Conservation (phyloP, 345 rosid species). For the Syzygium grande region DNA sequence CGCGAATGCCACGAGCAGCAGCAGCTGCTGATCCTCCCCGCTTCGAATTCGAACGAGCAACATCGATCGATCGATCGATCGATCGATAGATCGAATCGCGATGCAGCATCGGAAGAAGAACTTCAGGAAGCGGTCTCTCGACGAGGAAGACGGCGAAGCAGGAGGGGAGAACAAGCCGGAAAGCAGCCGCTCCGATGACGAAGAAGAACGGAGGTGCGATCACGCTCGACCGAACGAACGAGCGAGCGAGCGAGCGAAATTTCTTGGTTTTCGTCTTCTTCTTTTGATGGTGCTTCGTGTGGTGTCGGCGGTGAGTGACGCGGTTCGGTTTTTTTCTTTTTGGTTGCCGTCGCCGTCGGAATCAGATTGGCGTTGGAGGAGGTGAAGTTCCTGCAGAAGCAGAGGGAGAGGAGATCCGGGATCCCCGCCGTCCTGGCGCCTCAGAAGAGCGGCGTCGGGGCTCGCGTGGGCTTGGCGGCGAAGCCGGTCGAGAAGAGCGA, state of each 20-base stretch:
- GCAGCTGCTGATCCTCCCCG: not conserved
- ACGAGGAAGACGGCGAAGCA: conserved; percentile 43
- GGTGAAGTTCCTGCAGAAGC: conserved; percentile 90
- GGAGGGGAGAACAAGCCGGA: conserved; percentile 5
- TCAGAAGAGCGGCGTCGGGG: conserved; percentile 20
- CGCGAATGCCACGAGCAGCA: not conserved
- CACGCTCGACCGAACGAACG: not conserved
- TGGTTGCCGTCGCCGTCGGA: not conserved
- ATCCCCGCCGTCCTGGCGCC: conserved; percentile 48
- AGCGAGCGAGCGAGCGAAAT: not conserved
- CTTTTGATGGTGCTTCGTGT: too few relatives aligned
- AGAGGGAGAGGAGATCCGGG: conserved; percentile 79
- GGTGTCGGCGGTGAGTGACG: not conserved
- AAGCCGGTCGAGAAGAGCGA: conserved; percentile 43
- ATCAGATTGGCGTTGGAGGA: conserved; percentile 75
- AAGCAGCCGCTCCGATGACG: conserved; percentile 37
- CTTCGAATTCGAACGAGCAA: not conserved
- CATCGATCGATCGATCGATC: not conserved
- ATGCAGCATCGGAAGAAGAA: conserved; percentile 27
- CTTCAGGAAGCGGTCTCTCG: conserved; percentile 60
- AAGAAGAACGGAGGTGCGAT: conserved; percentile 66
- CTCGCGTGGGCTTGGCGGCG: not conserved
- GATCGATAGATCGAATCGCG: not conserved
- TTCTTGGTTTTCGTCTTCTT: not conserved
- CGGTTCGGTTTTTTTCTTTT: not conserved